These are phyloP conservation scores for Tuber microsphaerosporum DNA, from an alignment of 495 filamentous ascomycete species.

Conservation along the genomic window DNA sequence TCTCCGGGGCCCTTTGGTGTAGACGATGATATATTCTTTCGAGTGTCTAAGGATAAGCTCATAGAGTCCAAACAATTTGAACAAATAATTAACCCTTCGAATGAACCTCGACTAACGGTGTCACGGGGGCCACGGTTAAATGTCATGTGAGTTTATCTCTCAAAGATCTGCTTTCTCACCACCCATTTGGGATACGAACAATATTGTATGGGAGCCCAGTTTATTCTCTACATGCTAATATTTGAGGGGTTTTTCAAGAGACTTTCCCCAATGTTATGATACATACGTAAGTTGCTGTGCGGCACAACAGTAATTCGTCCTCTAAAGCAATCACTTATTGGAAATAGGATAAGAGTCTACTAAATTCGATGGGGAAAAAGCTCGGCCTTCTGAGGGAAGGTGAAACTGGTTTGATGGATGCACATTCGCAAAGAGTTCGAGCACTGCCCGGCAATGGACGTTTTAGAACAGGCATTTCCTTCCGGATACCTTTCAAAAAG, in stretches of 20 bases:
- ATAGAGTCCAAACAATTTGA: background rate
- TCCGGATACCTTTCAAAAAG: background rate
- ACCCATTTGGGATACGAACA: background rate
- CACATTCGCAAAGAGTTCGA: background rate
- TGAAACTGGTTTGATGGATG: background rate
- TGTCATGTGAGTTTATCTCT: background rate
- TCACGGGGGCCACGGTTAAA: background rate
- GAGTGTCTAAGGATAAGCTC: background rate
- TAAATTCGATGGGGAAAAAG: background rate
- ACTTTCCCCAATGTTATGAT: background rate
- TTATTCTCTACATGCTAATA: background rate
- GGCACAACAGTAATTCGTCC: background rate
- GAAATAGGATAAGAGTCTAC: background rate
- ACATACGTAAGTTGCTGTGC: background rate
- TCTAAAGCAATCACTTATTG: background rate
- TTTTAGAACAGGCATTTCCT: background rate
- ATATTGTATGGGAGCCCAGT: background rate
- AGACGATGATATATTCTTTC: background rate
- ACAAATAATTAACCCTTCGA: background rate
- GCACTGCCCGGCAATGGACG: background rate
- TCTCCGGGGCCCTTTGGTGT: background rate
- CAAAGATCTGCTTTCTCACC: background rate
- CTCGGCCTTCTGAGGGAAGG: background rate
- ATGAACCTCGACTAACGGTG: background rate
- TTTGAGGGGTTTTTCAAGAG: background rate